Percentiles rank a stretch among this genome's conserved stretches.
Conservation (phyloP, 73 alveolate genomes). For the Uronychia binucleata region DNA sequence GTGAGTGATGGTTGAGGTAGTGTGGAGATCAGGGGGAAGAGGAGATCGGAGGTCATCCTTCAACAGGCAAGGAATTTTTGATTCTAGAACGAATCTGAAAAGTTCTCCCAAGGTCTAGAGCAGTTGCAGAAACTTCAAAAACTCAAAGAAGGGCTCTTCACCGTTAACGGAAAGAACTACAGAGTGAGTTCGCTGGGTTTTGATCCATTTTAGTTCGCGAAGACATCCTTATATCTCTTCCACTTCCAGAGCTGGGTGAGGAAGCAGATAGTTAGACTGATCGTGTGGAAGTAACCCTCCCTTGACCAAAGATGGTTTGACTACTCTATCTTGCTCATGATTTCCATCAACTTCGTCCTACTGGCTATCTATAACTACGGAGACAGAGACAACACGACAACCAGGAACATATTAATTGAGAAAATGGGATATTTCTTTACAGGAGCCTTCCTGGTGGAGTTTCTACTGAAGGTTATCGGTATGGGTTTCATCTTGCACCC, state of each 20-base stretch:
- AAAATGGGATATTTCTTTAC: background rate
- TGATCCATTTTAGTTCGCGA: background rate
- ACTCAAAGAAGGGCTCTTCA: no score
- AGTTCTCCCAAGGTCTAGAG: no score
- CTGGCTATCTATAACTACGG: background rate
- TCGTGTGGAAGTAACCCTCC: conserved; percentile 1
- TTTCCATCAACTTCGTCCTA: background rate
- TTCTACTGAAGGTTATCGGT: background rate
- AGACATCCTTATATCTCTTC: background rate
- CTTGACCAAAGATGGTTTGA: background rate
- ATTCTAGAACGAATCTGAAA: no score
- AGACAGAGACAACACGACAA: background rate
- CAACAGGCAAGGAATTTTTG: no score
- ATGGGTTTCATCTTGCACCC: background rate
- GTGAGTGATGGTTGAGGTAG: no score
- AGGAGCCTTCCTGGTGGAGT: background rate
- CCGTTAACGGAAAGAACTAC: no score
- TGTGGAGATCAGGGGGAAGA: no score
- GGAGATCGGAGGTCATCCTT: no score
- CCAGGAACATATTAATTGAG: background rate
- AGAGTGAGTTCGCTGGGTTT: background rate
- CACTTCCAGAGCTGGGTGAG: background rate
- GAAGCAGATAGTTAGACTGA: background rate
- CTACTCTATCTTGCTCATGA: background rate
- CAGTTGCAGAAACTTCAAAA: no score